phyloP scores from a whole-genome alignment of 1,284 basidiomycete genomes.

The Kwoniella shivajii region DNA sequence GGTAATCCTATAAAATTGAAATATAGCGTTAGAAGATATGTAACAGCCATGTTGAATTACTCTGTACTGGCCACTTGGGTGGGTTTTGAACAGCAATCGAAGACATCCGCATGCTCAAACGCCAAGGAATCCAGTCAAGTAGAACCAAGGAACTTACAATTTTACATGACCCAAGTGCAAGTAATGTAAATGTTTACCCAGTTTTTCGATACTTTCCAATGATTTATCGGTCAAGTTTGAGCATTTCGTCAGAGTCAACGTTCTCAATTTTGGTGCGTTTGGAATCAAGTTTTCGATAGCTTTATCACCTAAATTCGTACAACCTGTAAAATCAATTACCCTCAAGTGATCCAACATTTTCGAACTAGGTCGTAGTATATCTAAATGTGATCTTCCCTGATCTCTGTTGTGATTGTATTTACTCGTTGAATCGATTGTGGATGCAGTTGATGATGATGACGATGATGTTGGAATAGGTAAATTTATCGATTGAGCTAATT shows the following conservation, averaged over 20 bases:
- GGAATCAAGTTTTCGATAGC: slow-evolving; percentile 87
- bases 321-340: slow-evolving; percentile 87
- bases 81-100: no score
- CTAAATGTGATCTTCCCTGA: not conserved
- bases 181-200: slow-evolving; percentile 92
- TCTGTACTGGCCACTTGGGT: no score
- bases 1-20: slow-evolving; percentile 66
- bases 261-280: slow-evolving; percentile 86
- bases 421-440: not conserved
- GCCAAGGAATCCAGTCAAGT: no score
- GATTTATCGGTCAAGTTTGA: slow-evolving; percentile 78
- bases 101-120: no score
- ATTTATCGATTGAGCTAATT: not conserved
- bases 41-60: no score
- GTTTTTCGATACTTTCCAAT: slow-evolving; percentile 78
- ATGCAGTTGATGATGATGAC: not conserved
- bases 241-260: slow-evolving; percentile 92
- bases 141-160: slow-evolving; percentile 58
- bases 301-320: slow-evolving; percentile 78
- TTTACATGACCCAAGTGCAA: slow-evolving; percentile 91
- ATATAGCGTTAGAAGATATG: no score
- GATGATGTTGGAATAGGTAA: not conserved
- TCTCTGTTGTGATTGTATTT: no score
- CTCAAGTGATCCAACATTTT: slow-evolving; percentile 73
- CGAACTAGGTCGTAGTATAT: not conserved